Evolutionary conservation across 805 yeast genomes (phyloP), one percentile per base, ranked within the genome.

Genomic region (Trichomonascus vanleenenianus): DNA sequence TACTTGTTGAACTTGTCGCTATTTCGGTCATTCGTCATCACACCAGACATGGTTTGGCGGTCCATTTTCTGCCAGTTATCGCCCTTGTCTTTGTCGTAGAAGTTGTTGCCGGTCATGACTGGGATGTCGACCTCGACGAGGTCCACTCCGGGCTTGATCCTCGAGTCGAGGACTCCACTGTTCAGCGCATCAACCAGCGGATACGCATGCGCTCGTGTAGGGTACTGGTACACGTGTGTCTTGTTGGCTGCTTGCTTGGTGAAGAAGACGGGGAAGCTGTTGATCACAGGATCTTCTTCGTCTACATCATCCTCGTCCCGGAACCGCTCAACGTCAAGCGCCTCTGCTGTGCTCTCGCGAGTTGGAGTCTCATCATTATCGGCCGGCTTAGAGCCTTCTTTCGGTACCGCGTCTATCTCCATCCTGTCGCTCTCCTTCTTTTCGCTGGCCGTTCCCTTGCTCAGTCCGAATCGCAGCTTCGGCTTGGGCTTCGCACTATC

Each of bases 41-140:
- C 87, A 5, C 97, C 97, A 39, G 74, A 77, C 40, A 85, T 66
- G 6, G 78, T 70, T 56, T 88, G 94, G 31, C 67, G 70, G 16
- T 70, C 68, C 5, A 82, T 74, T 1, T 73, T 68, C 7, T 75
- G 71, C 89, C 95, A 84, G 44, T 75, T 73, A 19, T 72, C 79
- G 5, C 82, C 72, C 55, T 80, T 81, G 10, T 72, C 65, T 36
- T 66, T 71, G 59, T 88, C 91, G 57, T 78, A 85, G 56, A 83
- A 87, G 14, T 16, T 15, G 38, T 72, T 73, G 4, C 67, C 56
- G 0, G 85, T 83, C 44, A 83, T 83, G 42, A 86, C 64, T 11
- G 96, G 95, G 5, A 85, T 67, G 49, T 83, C 85, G 32, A 89
- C 73, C 59, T 86, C 95, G 49, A 93, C 65, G 10, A 79, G 70